Base-by-base conservation (phyloP, 768 basidiomycete species). In the Tephrocybe sp. region DNA sequence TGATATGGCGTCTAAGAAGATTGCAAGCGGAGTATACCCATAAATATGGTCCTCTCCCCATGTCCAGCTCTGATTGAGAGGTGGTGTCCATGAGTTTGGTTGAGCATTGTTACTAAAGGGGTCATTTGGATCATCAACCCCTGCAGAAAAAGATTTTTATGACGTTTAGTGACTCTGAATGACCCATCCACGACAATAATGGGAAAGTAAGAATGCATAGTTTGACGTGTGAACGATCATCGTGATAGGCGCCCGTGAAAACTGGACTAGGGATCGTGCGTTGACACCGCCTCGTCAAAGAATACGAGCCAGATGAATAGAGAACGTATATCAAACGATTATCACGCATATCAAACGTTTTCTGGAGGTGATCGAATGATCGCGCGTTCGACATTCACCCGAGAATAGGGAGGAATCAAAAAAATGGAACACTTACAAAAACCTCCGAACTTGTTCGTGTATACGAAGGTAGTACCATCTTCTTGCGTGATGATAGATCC, bases 61-160 rank as follows among this genome's bases (percentile, higher is more conserved):
- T 19, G 69, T 75, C 89, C 91, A 96, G 22, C 71, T 78, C 59
- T 83, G 74, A 69, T 87, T 88, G 41, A 96, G 71, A 6, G 87
- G 77, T 1, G 89, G 90, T 5, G 87, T 86, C 84, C 88, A 94
- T 2, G 78, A 82, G 59, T 93, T 90, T 8, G 86, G 76, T 51
- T 73, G 78, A 6, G 92, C 91, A 35, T 77, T 73, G 63, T 87
- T 83, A 68, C 84, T 85, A 73, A 84, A 89, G 5, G 91, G 88
- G 62, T 88, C 73, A 37, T 83, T 74, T 12, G 84, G 83, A 65
- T 90, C 81, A 67, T 65, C 70, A 16, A 79, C 75, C 86, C 83
- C 86, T 87, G 49, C 25, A 43, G 45, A 41, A 47, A 39, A 8
- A 45, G 37, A 36, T 25, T 41, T 28, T 12, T n/a, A 18, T 19